Percentiles rank a stretch among this genome's conserved stretches.
These are phyloP conservation scores for Zymoseptoria passerinii DNA, from an alignment of 2,329 filamentous ascomycete genomes.

Conservation along the genomic window DNA sequence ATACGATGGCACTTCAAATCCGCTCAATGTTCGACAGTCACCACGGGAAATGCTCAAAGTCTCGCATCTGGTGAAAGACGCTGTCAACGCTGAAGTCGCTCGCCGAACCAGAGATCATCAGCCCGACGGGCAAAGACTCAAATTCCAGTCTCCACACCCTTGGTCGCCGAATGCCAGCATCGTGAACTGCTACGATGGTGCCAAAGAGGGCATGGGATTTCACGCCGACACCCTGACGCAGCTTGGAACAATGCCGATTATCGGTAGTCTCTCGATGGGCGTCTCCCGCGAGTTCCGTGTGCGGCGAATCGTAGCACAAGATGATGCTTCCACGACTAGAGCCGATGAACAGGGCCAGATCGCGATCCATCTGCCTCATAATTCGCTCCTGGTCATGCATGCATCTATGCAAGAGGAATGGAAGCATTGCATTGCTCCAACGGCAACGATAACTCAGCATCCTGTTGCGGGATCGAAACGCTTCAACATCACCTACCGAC, in stretches of 20 bases:
- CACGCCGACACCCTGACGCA: slow-evolving; percentile 92
- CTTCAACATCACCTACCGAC: slow-evolving; percentile 90
- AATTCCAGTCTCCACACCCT: slow-evolving; percentile 60
- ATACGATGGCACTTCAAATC: slow-evolving; percentile 72
- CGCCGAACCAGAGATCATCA: slow-evolving; percentile 61
- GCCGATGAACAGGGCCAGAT: slow-evolving; percentile 74
- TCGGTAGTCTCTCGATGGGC: slow-evolving; percentile 82
- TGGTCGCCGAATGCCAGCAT: slow-evolving; percentile 89
- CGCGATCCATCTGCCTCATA: slow-evolving; percentile 87
- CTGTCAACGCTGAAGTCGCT: slow-evolving; percentile 71
- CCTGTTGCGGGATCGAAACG: slow-evolving; percentile 69
- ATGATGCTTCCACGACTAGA: slow-evolving; percentile 27
- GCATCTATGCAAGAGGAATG: slow-evolving; percentile 96
- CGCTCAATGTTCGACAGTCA: slow-evolving; percentile 60
- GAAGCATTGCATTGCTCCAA: slow-evolving; percentile 80
- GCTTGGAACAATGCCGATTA: slow-evolving; percentile 77
- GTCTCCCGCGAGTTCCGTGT: slow-evolving; percentile 92
- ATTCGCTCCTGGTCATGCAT: slow-evolving; percentile 90
- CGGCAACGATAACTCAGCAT: slow-evolving; percentile 71
- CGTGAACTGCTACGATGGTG: slow-evolving; percentile 87
- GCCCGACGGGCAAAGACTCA: slow-evolving; percentile 62
- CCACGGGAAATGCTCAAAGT: slow-evolving; percentile 66
- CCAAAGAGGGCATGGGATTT: slow-evolving; percentile 75
- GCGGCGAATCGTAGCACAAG: slow-evolving; percentile 58
- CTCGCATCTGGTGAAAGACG: slow-evolving; percentile 59